Evolutionary conservation across 2,329 filamentous ascomycete species (phyloP).

Genomic region (Chalara sp.): DNA sequence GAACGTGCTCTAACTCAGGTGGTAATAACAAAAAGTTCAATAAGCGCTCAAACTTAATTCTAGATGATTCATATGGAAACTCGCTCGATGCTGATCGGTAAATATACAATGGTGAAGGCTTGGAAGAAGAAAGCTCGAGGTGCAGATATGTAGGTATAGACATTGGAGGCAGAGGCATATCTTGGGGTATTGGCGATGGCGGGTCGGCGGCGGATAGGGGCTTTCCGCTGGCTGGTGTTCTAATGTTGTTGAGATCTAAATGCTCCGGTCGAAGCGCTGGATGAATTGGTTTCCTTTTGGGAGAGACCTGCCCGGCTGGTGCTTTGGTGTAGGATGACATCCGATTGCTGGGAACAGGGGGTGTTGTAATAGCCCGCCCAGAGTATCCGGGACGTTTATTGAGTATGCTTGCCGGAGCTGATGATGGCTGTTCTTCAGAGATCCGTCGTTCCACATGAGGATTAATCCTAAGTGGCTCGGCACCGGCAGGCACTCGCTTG

Average conservation of each 20-base stretch:
- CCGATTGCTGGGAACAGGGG: conserved; percentile 12
- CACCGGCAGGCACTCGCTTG: conserved; percentile 7
- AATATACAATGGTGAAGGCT: conserved; percentile 60
- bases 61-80: conserved; percentile 82
- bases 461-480: conserved; percentile 11
- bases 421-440: conserved; percentile 7
- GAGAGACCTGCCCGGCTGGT: conserved; percentile 17
- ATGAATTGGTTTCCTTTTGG: conserved; percentile 18
- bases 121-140: conserved; percentile 54
- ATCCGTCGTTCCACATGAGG: conserved; percentile 11
- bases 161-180: conserved; percentile 50
- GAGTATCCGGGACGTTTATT: conserved; percentile 18
- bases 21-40: conserved; percentile 84
- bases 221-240: conserved; percentile 7
- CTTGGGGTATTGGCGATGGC: conserved; percentile 35
- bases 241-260: conserved; percentile 19
- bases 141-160: conserved; percentile 59
- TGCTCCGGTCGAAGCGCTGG: conserved; percentile 18
- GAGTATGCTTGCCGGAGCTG: conserved; percentile 6
- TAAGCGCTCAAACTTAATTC: conserved; percentile 84
- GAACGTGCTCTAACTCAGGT: conserved; percentile 71
- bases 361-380: conserved; percentile 21
- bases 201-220: conserved; percentile 9
- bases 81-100: conserved; percentile 50
- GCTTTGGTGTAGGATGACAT: conserved; percentile 15